Conservation (phyloP, 176 grass and related monocot species). For the Poa pratensis region DNA sequence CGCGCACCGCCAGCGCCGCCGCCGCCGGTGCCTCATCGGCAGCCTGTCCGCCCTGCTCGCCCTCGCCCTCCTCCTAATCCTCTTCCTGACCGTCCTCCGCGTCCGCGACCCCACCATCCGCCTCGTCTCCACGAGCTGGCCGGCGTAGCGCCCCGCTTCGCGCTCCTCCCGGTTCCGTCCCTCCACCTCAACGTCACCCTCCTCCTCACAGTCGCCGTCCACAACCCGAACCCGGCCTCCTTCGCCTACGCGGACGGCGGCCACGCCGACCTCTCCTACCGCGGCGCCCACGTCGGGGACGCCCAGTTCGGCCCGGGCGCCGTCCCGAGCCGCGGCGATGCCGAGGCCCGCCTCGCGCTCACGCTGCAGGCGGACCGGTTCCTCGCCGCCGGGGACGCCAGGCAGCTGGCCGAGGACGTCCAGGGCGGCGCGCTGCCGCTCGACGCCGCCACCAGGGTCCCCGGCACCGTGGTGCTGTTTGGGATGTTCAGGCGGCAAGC, state of each 20-base stretch:
- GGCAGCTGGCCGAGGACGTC: slow-evolving; percentile 42
- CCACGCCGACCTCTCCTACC: slow-evolving; percentile 53
- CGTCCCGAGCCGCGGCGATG: slow-evolving; percentile 56
- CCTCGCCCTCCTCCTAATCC: slow-evolving; percentile 46
- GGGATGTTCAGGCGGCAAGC: slow-evolving; percentile 64
- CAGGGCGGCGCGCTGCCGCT: slow-evolving; percentile 37
- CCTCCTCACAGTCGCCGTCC: slow-evolving; percentile 51
- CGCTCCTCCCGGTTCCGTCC: slow-evolving; percentile 18
- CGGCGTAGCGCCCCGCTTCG: slow-evolving; percentile 51
- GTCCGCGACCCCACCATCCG: slow-evolving; percentile 51
- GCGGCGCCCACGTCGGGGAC: slow-evolving; percentile 52
- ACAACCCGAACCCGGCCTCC: slow-evolving; percentile 74
- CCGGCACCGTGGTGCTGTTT: slow-evolving; percentile 56
- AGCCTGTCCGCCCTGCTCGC: slow-evolving; percentile 11
- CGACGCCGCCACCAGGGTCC: slow-evolving; percentile 52
- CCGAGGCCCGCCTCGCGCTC: slow-evolving; percentile 36
- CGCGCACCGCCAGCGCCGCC: background rate
- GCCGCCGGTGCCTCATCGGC: background rate
- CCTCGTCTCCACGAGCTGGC: slow-evolving; percentile 47
- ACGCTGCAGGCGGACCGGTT: slow-evolving; percentile 63
- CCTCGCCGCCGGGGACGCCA: background rate
- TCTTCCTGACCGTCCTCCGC: slow-evolving; percentile 60
- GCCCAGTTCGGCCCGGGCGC: slow-evolving; percentile 48
- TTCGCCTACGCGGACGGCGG: slow-evolving; percentile 50
- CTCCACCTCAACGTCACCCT: slow-evolving; percentile 66